Conservation (phyloP, 2,329 filamentous ascomycete species). For the Scytalidium sp. region DNA sequence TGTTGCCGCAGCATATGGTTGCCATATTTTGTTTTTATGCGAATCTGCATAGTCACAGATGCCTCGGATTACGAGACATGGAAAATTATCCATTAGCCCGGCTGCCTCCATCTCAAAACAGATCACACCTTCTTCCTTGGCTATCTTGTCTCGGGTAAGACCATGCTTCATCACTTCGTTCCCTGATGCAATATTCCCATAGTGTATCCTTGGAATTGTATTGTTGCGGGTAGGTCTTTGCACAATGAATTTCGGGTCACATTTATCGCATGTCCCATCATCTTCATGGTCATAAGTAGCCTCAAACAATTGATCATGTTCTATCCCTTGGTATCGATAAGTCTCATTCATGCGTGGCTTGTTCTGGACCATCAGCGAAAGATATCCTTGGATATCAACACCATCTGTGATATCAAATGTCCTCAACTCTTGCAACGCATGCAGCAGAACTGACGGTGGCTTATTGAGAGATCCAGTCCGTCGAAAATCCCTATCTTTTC, state of each 20-base stretch:
- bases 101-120: constrained; percentile 33
- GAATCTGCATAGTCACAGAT: constrained; percentile 19
- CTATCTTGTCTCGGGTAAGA: constrained; percentile 1
- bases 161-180: constrained; percentile 10
- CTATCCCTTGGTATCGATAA: background rate
- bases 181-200: constrained; percentile 11
- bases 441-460: background rate
- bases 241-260: background rate
- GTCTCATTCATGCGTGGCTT: constrained; percentile 8
- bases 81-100: too few species aligned
- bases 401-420: constrained; percentile 2
- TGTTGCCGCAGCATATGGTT: constrained; percentile 12
- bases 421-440: constrained; percentile 3
- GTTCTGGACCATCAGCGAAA: constrained; percentile 3
- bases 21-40: constrained; percentile 16
- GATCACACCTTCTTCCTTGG: constrained; percentile 5
- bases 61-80: constrained; percentile 17
- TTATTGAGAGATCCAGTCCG: constrained; percentile 1
- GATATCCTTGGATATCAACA: background rate
- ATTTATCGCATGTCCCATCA: constrained; percentile 1
- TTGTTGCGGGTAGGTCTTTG: background rate
- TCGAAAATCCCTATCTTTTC: constrained; percentile 6
- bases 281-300: background rate
- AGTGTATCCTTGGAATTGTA: background rate
- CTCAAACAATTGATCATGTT: background rate